phyloP scores from a whole-genome alignment of 371 early-diverging fungal genomes.

The Mucor lusitanicus region DNA sequence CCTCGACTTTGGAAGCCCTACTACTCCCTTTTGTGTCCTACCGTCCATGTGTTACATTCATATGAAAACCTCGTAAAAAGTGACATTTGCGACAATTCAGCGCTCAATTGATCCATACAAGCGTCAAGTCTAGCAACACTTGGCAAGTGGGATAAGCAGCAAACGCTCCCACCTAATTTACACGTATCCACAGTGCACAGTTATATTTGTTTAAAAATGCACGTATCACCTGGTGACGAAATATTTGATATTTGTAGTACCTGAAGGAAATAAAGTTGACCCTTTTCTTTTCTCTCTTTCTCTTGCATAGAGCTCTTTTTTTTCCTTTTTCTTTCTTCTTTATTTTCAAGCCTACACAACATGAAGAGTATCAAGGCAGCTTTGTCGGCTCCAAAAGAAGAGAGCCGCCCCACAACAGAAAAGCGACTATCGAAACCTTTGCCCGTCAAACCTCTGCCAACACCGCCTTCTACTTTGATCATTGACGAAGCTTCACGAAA shows the following conservation, averaged over 20 bases:
- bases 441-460: conserved; percentile 5
- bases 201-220: background rate
- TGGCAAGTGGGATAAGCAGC: too few species aligned
- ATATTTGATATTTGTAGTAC: background rate
- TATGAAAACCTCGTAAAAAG: too few species aligned
- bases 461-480: background rate
- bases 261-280: background rate
- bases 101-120: too few species aligned
- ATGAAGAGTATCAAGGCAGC: background rate
- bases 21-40: too few species aligned
- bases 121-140: too few species aligned
- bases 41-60: too few species aligned
- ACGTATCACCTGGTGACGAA: conserved; percentile 9
- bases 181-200: too few species aligned
- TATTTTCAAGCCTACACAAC: background rate
- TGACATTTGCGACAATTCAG: too few species aligned
- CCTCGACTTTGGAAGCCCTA: too few species aligned
- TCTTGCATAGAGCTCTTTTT: background rate
- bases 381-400: background rate
- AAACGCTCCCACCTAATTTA: too few species aligned
- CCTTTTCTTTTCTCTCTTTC: background rate
- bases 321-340: background rate
- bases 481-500: conserved; percentile 32
- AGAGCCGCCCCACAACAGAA: background rate
- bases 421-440: conserved; percentile 7